Evolutionary conservation across 495 filamentous ascomycete species (phyloP).

Genomic region (Friedmanniomyces simplex): DNA sequence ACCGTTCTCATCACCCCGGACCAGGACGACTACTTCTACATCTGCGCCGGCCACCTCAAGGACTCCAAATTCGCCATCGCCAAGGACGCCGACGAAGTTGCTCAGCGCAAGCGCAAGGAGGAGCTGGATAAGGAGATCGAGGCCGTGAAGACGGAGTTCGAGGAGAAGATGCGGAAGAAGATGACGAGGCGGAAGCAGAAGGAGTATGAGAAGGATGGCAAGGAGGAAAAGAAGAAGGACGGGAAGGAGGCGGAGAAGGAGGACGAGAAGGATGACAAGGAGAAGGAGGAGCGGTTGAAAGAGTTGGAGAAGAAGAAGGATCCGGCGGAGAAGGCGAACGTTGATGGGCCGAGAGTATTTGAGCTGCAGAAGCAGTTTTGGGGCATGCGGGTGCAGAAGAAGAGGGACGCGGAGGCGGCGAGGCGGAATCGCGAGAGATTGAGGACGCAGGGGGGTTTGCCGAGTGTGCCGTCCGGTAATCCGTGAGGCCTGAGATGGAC

Average conservation of each 20-base stretch:
- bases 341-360: conserved; percentile 59
- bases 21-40: conserved; percentile 95
- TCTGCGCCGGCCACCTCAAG: conserved; percentile 74
- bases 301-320: conserved; percentile 27
- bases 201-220: conserved; percentile 27
- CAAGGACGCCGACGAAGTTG: conserved; percentile 57
- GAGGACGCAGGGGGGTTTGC: conserved; percentile 70
- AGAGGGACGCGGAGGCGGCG: conserved; percentile 64
- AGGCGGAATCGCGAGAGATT: conserved; percentile 74
- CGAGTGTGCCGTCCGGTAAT: conserved; percentile 61
- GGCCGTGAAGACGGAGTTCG: conserved; percentile 74
- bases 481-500: too few species aligned
- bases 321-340: conserved; percentile 19
- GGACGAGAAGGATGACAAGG: conserved; percentile 37
- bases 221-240: conserved; percentile 24
- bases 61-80: conserved; percentile 76
- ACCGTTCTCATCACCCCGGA: conserved; percentile 84
- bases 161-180: conserved; percentile 68
- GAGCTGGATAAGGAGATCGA: conserved; percentile 36
- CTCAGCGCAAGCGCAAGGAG: conserved; percentile 44
- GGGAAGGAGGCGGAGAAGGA: conserved; percentile 28
- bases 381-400: conserved; percentile 68
- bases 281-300: conserved; percentile 38
- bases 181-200: conserved; percentile 46
- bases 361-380: conserved; percentile 79